A percentile compares a stretch with the other conserved stretches of the same genome.
Evolutionary conservation across 2,329 filamentous ascomycete species (phyloP).

Genomic region (Dactylonectria macrodidyma): DNA sequence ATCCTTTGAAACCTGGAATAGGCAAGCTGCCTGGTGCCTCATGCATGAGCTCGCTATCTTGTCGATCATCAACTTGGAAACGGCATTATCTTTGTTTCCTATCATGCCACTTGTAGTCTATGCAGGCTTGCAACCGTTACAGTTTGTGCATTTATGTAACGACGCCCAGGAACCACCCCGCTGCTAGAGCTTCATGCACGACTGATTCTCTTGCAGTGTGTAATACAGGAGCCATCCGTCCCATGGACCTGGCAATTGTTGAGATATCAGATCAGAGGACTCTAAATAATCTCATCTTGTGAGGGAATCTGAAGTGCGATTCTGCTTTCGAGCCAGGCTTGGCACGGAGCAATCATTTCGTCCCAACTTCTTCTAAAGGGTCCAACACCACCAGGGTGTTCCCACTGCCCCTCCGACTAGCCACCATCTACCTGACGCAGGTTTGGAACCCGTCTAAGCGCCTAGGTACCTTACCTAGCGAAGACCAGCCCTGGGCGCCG

Average conservation of each 20-base stretch:
- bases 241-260: too few species aligned
- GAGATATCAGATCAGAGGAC: not conserved
- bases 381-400: not conserved
- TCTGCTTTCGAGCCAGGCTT: not conserved
- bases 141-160: constrained; percentile 5
- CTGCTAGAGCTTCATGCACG: constrained; percentile 1
- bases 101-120: constrained; percentile 16
- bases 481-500: constrained; percentile 8
- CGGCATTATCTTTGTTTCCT: constrained; percentile 10
- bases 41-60: not conserved
- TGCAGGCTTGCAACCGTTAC: constrained; percentile 12
- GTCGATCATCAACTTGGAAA: constrained; percentile 7
- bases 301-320: not conserved
- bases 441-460: constrained; percentile 33
- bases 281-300: not conserved
- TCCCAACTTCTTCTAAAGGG: not conserved
- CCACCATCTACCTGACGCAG: constrained; percentile 31
- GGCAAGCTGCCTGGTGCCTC: not conserved
- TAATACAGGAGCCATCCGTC: not conserved
- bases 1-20: not conserved
- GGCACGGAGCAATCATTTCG: constrained; percentile 4
- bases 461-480: constrained; percentile 8
- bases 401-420: not conserved
- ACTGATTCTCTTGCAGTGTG: not conserved
- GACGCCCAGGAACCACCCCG: not conserved